Conservation (phyloP, 768 basidiomycete genomes). For the Lentinula guzmanii region DNA sequence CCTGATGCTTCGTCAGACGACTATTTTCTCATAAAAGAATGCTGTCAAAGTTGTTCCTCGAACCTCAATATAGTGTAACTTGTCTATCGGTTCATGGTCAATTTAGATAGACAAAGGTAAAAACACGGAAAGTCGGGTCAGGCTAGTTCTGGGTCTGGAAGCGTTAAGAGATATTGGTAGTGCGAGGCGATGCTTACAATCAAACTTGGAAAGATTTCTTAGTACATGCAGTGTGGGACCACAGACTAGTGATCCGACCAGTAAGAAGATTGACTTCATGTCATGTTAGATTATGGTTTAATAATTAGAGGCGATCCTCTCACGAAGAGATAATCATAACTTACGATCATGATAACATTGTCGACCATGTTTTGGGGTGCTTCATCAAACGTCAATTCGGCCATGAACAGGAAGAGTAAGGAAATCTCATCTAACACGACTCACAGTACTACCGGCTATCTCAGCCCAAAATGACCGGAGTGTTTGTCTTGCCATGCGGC, state of each 20-base stretch:
- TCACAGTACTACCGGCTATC: neutral
- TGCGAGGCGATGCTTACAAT: neutral
- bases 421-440: neutral
- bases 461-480: neutral
- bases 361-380: conserved; percentile 5
- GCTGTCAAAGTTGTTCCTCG: too few relatives aligned
- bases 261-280: neutral
- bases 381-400: neutral
- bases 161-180: neutral
- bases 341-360: neutral
- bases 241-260: neutral
- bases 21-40: too few relatives aligned
- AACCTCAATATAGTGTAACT: too few relatives aligned
- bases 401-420: neutral
- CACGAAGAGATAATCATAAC: neutral
- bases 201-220: too few relatives aligned
- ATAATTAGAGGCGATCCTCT: neutral
- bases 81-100: too few relatives aligned
- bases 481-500: neutral
- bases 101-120: too few relatives aligned
- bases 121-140: too few relatives aligned
- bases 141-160: too few relatives aligned
- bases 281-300: neutral
- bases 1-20: too few relatives aligned
- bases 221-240: too few relatives aligned